Evolutionary conservation across 2,329 filamentous ascomycete genomes (phyloP).

Genomic region (Aspergillus brunneoviolaceus): DNA sequence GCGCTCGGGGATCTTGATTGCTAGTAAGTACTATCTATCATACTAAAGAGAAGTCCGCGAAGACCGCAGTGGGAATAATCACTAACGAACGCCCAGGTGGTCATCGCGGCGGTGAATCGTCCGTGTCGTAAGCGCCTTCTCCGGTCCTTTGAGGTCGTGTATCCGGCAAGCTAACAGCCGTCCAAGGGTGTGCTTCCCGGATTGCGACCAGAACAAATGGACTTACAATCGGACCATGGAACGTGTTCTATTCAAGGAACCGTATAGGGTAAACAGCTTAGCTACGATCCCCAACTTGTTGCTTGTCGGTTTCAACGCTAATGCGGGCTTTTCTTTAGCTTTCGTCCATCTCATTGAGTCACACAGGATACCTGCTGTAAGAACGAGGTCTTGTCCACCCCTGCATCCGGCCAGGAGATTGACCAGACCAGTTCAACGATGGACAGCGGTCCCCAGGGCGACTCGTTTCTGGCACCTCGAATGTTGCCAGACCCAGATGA

Average conservation of each 20-base stretch:
- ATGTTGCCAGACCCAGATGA: constrained; percentile 34
- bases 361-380: constrained; percentile 37
- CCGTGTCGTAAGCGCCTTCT: constrained; percentile 31
- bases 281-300: neutral
- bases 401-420: constrained; percentile 10
- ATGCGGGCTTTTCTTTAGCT: constrained; percentile 23
- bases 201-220: constrained; percentile 32
- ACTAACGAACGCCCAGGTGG: constrained; percentile 26
- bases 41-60: neutral
- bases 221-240: constrained; percentile 36
- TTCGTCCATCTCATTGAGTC: constrained; percentile 38
- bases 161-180: constrained; percentile 5
- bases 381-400: constrained; percentile 9
- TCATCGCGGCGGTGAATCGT: constrained; percentile 29
- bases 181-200: constrained; percentile 33
- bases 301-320: neutral
- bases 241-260: constrained; percentile 32
- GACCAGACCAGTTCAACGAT: constrained; percentile 34
- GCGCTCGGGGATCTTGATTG: constrained; percentile 36
- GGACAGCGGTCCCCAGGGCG: constrained; percentile 35
- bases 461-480: constrained; percentile 32
- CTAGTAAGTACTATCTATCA: constrained; percentile 28
- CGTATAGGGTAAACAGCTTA: constrained; percentile 30
- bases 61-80: neutral
- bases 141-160: neutral